phyloP scores from a whole-genome alignment of 805 yeast species.

The Cyberlindnera xylosilytica region DNA sequence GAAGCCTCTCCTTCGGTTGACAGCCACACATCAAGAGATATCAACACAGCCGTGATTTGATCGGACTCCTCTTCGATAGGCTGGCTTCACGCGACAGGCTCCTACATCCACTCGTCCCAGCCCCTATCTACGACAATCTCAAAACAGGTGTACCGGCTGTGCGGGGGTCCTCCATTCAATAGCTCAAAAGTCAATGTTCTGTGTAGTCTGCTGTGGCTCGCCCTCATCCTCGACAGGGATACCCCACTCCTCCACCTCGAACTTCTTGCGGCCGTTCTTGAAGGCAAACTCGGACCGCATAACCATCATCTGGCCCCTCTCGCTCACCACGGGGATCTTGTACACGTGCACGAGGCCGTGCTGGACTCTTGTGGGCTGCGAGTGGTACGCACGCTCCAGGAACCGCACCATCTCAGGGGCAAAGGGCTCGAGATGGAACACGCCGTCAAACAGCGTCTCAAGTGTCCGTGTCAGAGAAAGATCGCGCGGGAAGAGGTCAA shows the following conservation, averaged over 20 bases:
- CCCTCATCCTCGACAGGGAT: constrained; percentile 85
- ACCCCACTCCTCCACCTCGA: constrained; percentile 94
- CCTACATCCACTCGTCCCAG: too few relatives aligned
- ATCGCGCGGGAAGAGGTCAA: constrained; percentile 62
- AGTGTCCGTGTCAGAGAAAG: constrained; percentile 44
- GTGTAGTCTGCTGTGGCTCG: constrained; percentile 19
- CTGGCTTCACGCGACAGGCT: too few relatives aligned
- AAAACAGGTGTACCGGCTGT: too few relatives aligned
- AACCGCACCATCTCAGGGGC: constrained; percentile 65
- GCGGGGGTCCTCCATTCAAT: too few relatives aligned
- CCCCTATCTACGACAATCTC: too few relatives aligned
- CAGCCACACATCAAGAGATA: too few relatives aligned
- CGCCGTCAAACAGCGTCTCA: constrained; percentile 63
- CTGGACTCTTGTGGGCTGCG: constrained; percentile 70
- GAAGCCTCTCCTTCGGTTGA: too few relatives aligned
- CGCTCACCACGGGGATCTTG: constrained; percentile 70
- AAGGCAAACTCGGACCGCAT: constrained; percentile 79
- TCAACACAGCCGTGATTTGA: too few relatives aligned
- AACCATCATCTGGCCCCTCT: constrained; percentile 75
- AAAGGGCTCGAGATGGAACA: constrained; percentile 77
- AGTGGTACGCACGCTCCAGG: constrained; percentile 66
- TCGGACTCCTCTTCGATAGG: too few relatives aligned
- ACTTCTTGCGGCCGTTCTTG: constrained; percentile 75
- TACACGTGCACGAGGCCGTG: constrained; percentile 82
- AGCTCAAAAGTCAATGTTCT: constrained; percentile 1